Percentiles rank a stretch among this genome's conserved stretches.
These are phyloP conservation scores for Tubosaeta sp. DNA, from an alignment of 768 basidiomycete genomes.

Conservation along the genomic window DNA sequence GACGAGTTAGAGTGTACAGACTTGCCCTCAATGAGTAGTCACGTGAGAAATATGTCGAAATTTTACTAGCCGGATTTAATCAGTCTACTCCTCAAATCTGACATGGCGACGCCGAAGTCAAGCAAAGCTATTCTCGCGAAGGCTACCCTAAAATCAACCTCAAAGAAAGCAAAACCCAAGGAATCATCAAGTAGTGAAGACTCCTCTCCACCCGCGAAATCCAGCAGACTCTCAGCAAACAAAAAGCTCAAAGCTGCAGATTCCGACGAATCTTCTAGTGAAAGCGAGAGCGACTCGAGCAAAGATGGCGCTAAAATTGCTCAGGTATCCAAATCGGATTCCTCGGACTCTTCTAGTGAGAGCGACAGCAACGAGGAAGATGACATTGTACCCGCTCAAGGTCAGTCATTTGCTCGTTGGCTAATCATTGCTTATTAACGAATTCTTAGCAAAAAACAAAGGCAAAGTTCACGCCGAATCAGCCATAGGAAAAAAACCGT, in stretches of 20 bases:
- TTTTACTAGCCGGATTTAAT: slow-evolving; percentile 8
- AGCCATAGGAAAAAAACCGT: background rate
- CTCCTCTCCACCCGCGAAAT: no score
- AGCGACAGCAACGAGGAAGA: background rate
- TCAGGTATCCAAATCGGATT: no score
- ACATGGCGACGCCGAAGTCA: slow-evolving; percentile 41
- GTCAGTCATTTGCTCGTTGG: slow-evolving; percentile 7
- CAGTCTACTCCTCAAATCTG: slow-evolving; percentile 1
- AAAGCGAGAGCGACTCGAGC: no score
- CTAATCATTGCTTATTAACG: no score
- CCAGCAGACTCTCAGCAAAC: no score
- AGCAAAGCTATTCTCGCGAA: slow-evolving; percentile 43
- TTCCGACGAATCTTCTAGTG: no score
- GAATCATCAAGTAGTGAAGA: background rate
- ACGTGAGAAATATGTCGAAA: slow-evolving; percentile 21
- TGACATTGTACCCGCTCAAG: slow-evolving; percentile 27
- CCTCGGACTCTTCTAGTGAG: background rate
- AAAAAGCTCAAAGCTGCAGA: no score
- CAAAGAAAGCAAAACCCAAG: background rate
- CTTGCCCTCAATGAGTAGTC: slow-evolving; percentile 27
- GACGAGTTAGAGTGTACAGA: background rate
- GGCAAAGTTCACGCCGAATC: no score
- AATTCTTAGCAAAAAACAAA: no score
- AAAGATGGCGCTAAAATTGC: no score
- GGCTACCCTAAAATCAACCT: slow-evolving; percentile 15